Evolutionary conservation across 768 basidiomycete genomes (phyloP).

Genomic region (Kwoniella europaea): DNA sequence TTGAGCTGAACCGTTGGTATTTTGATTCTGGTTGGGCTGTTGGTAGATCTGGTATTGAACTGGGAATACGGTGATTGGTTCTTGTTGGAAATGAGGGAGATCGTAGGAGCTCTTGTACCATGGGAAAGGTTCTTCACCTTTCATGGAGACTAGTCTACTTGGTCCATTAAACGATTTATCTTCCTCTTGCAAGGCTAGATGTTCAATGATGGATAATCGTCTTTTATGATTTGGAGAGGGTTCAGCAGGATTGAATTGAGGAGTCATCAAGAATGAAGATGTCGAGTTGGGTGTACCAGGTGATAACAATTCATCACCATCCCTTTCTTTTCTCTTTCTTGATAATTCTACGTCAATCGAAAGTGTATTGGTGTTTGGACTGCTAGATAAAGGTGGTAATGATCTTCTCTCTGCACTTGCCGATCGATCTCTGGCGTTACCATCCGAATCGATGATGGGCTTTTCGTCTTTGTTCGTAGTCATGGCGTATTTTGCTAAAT

Average conservation of each 20-base stretch:
- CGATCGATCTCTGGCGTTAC: constrained; percentile 2
- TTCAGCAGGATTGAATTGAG: constrained; percentile 10
- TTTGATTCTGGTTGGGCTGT: background rate
- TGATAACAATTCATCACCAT: constrained; percentile 2
- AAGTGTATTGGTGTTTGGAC: background rate
- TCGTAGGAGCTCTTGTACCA: constrained; percentile 24
- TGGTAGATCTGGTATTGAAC: constrained; percentile 24
- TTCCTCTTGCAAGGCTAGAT: constrained; percentile 13
- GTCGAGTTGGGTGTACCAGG: constrained; percentile 21
- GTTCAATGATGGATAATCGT: constrained; percentile 20
- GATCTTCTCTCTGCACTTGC: constrained; percentile 2
- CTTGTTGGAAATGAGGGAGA: constrained; percentile 19
- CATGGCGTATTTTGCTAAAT: constrained; percentile 33
- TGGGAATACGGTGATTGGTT: constrained; percentile 33
- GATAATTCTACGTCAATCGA: constrained; percentile 20
- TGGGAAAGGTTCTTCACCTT: constrained; percentile 18
- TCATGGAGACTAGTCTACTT: background rate
- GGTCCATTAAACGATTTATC: background rate
- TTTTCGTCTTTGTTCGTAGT: constrained; percentile 28
- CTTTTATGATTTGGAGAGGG: constrained; percentile 3
- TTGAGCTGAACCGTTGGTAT: constrained; percentile 1
- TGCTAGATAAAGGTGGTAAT: background rate
- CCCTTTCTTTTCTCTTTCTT: constrained; percentile 22
- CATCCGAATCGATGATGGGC: constrained; percentile 19
- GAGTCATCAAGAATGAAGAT: constrained; percentile 20